These are phyloP conservation scores for Acorus calamus DNA, from an alignment of 106 monocot species.

Conservation along the genomic window DNA sequence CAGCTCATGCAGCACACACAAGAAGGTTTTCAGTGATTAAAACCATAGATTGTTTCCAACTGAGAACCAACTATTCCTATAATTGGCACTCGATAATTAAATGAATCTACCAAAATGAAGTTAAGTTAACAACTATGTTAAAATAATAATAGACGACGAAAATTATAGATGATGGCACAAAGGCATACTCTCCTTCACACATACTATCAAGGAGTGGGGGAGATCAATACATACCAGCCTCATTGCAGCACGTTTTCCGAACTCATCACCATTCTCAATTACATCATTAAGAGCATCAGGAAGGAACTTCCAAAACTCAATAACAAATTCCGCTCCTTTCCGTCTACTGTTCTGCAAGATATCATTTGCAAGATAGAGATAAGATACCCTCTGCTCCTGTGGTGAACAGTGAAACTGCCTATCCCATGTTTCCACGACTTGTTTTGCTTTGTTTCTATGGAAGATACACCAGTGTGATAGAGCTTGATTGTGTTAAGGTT, in stretches of 20 bases:
- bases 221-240: slow-evolving; percentile 30
- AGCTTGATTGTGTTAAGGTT: slow-evolving; percentile 52
- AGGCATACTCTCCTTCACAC: too few relatives aligned
- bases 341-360: slow-evolving; percentile 85
- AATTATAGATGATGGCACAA: too few relatives aligned
- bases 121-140: too few relatives aligned
- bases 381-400: slow-evolving; percentile 52
- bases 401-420: slow-evolving; percentile 57
- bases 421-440: slow-evolving; percentile 94
- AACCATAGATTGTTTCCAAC: too few relatives aligned
- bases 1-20: too few relatives aligned
- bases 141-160: too few relatives aligned
- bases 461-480: slow-evolving; percentile 98
- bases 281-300: slow-evolving; percentile 52
- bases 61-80: too few relatives aligned
- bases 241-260: slow-evolving; percentile 28
- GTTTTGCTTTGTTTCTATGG: slow-evolving; percentile 76
- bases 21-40: too few relatives aligned
- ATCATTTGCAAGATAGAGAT: slow-evolving; percentile 90
- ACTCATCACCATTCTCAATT: slow-evolving; percentile 37
- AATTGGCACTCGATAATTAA: too few relatives aligned
- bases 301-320: slow-evolving; percentile 84
- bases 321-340: slow-evolving; percentile 74
- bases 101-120: too few relatives aligned
- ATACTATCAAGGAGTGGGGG: too few relatives aligned